Percentiles rank a stretch among this genome's conserved stretches.
These are phyloP conservation scores for Aristolochia californica DNA, from an alignment of 164 flowering plant species.

Conservation along the genomic window DNA sequence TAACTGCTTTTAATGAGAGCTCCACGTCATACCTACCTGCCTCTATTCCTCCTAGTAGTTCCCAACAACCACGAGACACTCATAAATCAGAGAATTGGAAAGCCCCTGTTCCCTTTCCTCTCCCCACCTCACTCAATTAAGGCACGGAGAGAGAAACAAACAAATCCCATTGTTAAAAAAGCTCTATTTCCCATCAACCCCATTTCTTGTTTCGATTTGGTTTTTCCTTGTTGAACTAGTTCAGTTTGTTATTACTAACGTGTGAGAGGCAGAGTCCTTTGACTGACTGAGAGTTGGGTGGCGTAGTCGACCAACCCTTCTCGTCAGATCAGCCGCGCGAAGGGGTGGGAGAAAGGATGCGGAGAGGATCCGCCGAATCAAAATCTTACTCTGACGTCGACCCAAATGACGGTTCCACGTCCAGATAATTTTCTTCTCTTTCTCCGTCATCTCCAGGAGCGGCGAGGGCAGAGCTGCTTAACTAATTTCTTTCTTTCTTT, in stretches of 20 bases:
- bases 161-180: background rate
- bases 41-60: slow-evolving; percentile 19
- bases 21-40: slow-evolving; percentile 53
- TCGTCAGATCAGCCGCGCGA: too few relatives aligned
- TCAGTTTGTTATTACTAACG: background rate
- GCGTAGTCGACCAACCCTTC: slow-evolving; percentile 40
- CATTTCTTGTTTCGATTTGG: background rate
- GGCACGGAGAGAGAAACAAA: background rate
- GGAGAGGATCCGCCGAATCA: too few relatives aligned
- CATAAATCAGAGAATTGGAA: background rate
- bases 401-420: background rate
- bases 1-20: slow-evolving; percentile 29
- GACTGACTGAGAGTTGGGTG: slow-evolving; percentile 28
- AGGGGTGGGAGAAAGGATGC: background rate
- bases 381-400: background rate
- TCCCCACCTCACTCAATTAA: slow-evolving; percentile 1
- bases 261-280: slow-evolving; percentile 1
- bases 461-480: background rate
- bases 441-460: background rate
- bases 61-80: slow-evolving; percentile 33
- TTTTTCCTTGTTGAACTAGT: background rate
- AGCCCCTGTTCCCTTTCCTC: slow-evolving; percentile 7
- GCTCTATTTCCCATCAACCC: too few relatives aligned
- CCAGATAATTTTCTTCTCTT: background rate
- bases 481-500: background rate